phyloP scores from a whole-genome alignment of 345 rosid species.

The Trapa incisa region DNA sequence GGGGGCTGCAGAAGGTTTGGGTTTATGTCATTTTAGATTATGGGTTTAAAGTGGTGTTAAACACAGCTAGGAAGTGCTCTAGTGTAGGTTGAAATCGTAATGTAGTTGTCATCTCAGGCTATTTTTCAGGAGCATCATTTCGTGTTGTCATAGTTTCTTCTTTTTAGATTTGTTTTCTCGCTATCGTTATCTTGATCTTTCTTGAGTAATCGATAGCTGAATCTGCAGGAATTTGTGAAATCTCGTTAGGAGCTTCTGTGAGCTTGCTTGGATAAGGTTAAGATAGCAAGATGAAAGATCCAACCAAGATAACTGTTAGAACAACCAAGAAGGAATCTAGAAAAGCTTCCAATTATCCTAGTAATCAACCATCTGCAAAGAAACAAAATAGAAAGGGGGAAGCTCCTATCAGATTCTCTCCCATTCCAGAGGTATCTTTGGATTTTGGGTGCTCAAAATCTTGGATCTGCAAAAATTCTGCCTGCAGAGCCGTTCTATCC shows the following conservation, averaged over 20 bases:
- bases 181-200: too few species aligned
- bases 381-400: slow-evolving; percentile 71
- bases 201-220: too few species aligned
- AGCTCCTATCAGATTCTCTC: slow-evolving; percentile 34
- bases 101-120: too few species aligned
- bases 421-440: slow-evolving; percentile 29
- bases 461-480: slow-evolving; percentile 74
- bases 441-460: slow-evolving; percentile 38
- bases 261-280: slow-evolving; percentile 37
- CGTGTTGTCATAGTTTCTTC: too few species aligned
- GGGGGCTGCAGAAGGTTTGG: too few species aligned
- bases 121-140: too few species aligned
- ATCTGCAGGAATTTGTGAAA: slow-evolving; percentile 39
- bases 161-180: too few species aligned
- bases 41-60: too few species aligned
- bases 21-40: too few species aligned
- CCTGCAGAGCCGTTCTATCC: slow-evolving; percentile 56
- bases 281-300: slow-evolving; percentile 59
- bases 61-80: too few species aligned
- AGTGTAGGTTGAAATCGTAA: too few species aligned
- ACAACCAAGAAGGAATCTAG: slow-evolving; percentile 51
- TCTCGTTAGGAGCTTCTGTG: slow-evolving; percentile 43
- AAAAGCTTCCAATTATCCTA: slow-evolving; percentile 29
- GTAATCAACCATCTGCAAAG: slow-evolving; percentile 31
- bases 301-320: slow-evolving; percentile 28